phyloP scores from a whole-genome alignment of 768 basidiomycete genomes.

The Tricholoma matsutake region DNA sequence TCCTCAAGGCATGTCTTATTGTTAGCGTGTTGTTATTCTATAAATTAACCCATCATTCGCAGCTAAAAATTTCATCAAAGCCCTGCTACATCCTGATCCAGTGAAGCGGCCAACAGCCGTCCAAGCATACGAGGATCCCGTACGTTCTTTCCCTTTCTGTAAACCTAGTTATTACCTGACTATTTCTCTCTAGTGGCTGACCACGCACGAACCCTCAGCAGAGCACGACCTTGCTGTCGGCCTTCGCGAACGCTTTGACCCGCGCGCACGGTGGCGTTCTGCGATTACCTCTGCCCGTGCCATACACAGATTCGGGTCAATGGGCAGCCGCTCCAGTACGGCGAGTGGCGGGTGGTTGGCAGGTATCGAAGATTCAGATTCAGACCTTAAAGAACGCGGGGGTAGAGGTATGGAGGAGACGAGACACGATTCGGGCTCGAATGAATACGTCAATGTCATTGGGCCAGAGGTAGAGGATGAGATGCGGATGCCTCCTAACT shows the following conservation, averaged over 20 bases:
- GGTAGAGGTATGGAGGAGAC: constrained; percentile 12
- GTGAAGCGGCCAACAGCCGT: constrained; percentile 65
- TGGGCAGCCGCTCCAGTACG: constrained; percentile 20
- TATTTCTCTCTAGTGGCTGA: constrained; percentile 60
- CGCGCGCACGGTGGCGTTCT: constrained; percentile 67
- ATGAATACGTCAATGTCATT: constrained; percentile 40
- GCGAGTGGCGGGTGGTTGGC: constrained; percentile 33
- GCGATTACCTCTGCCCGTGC: constrained; percentile 58
- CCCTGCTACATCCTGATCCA: constrained; percentile 71
- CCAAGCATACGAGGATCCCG: constrained; percentile 66
- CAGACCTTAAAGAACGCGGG: constrained; percentile 30
- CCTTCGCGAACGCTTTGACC: constrained; percentile 80
- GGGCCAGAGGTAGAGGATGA: constrained; percentile 21
- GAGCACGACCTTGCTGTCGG: constrained; percentile 74
- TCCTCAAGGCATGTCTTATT: constrained; percentile 49
- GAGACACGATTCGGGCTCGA: constrained; percentile 30
- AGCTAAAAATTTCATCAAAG: constrained; percentile 85
- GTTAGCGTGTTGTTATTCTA: neutral
- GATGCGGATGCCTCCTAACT: constrained; percentile 2
- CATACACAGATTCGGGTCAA: constrained; percentile 34
- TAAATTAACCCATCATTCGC: neutral
- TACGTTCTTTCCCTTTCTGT: constrained; percentile 29
- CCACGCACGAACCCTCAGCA: constrained; percentile 55
- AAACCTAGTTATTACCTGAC: neutral
- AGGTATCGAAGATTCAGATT: constrained; percentile 10